Evolutionary conservation across 108 stramenopile genomes (phyloP).

Genomic region (Epithemia pelagica): DNA sequence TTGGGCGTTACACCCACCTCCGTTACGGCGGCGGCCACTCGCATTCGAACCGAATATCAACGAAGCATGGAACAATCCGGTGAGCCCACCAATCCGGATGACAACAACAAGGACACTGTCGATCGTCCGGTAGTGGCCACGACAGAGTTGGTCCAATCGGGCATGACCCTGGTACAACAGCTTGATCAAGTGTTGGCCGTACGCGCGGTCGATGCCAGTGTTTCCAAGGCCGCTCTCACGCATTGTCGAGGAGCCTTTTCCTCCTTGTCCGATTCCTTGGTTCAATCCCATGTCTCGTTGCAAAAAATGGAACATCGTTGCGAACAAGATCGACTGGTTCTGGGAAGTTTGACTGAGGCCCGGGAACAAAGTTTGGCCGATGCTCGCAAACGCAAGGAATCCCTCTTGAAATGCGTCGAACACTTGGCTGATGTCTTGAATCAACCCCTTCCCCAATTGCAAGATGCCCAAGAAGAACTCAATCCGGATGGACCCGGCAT

Average conservation of each 20-base stretch:
- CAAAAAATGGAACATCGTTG: slow-evolving; percentile 79
- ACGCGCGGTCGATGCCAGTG: slow-evolving; percentile 30
- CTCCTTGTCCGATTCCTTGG: slow-evolving; percentile 57
- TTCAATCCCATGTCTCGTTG: slow-evolving; percentile 68
- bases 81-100: not conserved
- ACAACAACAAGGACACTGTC: too few relatives aligned
- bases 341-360: slow-evolving; percentile 80
- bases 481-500: slow-evolving; percentile 51
- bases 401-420: slow-evolving; percentile 68
- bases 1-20: slow-evolving; percentile 46
- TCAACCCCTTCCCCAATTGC: slow-evolving; percentile 51
- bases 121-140: not conserved
- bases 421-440: slow-evolving; percentile 71
- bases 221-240: slow-evolving; percentile 23
- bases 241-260: slow-evolving; percentile 70
- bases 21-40: slow-evolving; percentile 15
- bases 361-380: slow-evolving; percentile 84
- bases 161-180: not conserved
- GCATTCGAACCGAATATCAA: slow-evolving; percentile 17
- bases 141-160: not conserved
- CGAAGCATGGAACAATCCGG: not conserved
- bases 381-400: slow-evolving; percentile 77
- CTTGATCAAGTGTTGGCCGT: slow-evolving; percentile 6
- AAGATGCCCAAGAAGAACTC: slow-evolving; percentile 66
- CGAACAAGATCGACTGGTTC: slow-evolving; percentile 81